phyloP scores from a whole-genome alignment of 2,329 filamentous ascomycete species.

The Eurotiales sp. region DNA sequence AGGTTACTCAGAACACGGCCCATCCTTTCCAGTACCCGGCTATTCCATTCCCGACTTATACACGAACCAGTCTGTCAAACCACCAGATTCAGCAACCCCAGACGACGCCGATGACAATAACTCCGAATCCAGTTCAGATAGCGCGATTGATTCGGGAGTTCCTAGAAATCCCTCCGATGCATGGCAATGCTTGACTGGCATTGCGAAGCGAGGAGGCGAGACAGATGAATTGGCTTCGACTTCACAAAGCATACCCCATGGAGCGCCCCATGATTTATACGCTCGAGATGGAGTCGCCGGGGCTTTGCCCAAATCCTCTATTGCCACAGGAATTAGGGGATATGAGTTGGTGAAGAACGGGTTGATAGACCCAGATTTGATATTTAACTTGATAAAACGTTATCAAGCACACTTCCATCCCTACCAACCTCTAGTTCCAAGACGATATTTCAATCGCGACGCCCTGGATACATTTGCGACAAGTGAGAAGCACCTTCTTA shows the following conservation, averaged over 20 bases:
- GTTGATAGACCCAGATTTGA: slow-evolving; percentile 46
- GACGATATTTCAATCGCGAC: slow-evolving; percentile 54
- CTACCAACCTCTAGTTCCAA: slow-evolving; percentile 65
- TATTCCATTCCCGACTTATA: slow-evolving; percentile 35
- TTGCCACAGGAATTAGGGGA: slow-evolving; percentile 31
- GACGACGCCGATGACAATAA: slow-evolving; percentile 34
- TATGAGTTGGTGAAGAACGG: slow-evolving; percentile 44
- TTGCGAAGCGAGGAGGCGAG: slow-evolving; percentile 35
- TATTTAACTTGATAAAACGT: slow-evolving; percentile 53
- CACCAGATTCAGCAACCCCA: slow-evolving; percentile 23
- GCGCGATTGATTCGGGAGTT: slow-evolving; percentile 36
- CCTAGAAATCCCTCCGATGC: slow-evolving; percentile 47
- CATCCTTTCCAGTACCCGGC: slow-evolving; percentile 22
- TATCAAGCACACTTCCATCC: slow-evolving; percentile 66
- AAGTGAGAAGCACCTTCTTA: slow-evolving; percentile 64
- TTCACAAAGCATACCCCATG: slow-evolving; percentile 6
- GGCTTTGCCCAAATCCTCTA: slow-evolving; percentile 17
- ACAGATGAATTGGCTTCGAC: slow-evolving; percentile 4
- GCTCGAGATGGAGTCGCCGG: slow-evolving; percentile 16
- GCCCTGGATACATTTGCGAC: slow-evolving; percentile 55
- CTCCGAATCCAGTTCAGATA: slow-evolving; percentile 32
- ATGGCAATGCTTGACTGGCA: slow-evolving; percentile 46
- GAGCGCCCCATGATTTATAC: neutral
- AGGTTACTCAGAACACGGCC: slow-evolving; percentile 23
- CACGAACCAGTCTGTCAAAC: slow-evolving; percentile 29